Conservation (phyloP, 2,329 filamentous ascomycete genomes). For the Aspergillus vadensis region DNA sequence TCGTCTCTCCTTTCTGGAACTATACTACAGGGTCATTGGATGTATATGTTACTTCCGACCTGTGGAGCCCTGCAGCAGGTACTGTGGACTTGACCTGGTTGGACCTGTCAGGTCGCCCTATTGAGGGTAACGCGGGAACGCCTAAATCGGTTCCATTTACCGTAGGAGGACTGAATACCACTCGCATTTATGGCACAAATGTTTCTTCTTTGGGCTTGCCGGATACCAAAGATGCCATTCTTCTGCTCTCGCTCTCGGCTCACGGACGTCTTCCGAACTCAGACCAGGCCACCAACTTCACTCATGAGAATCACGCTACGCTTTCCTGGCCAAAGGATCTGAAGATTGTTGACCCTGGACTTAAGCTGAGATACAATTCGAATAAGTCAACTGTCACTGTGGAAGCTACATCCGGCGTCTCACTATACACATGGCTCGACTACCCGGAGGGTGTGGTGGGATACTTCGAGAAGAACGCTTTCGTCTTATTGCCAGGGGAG, state of each 20-base stretch:
- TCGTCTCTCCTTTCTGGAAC: constrained; percentile 61
- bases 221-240: constrained; percentile 42
- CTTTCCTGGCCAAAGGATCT: constrained; percentile 50
- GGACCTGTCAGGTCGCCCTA: constrained; percentile 50
- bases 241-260: constrained; percentile 50
- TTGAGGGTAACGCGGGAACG: constrained; percentile 42
- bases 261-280: constrained; percentile 52
- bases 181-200: constrained; percentile 47
- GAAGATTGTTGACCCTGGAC: constrained; percentile 51
- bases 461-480: constrained; percentile 57
- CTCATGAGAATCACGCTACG: constrained; percentile 55
- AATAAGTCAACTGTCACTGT: constrained; percentile 47
- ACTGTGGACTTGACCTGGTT: constrained; percentile 55
- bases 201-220: constrained; percentile 38
- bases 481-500: constrained; percentile 52
- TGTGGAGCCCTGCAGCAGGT: constrained; percentile 55
- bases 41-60: constrained; percentile 60
- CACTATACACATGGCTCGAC: constrained; percentile 59
- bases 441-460: constrained; percentile 53
- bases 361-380: constrained; percentile 42
- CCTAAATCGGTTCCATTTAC: constrained; percentile 40
- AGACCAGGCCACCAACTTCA: constrained; percentile 42
- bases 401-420: constrained; percentile 51
- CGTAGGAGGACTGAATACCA: constrained; percentile 57
- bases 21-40: constrained; percentile 52